phyloP scores from a whole-genome alignment of 1,284 basidiomycete species.

The Tilletiopsis washingtonensis region DNA sequence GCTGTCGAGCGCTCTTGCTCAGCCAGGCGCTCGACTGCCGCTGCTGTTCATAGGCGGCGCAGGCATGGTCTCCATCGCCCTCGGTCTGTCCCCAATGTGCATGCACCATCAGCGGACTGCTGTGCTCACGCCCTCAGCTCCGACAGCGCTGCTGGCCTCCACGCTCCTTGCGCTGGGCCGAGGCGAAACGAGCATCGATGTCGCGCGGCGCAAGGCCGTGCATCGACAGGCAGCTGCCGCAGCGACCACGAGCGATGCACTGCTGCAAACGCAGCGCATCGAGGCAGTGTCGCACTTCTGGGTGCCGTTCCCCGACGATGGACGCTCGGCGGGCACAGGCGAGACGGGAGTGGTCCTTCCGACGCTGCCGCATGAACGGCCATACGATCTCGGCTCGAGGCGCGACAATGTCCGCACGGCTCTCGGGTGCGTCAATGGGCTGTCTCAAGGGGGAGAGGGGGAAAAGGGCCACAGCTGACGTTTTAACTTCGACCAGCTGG shows the following conservation, averaged over 20 bases:
- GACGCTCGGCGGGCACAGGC: too few species aligned
- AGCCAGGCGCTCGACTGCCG: not conserved
- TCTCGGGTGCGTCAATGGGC: constrained; percentile 1
- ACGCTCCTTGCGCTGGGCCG: not conserved
- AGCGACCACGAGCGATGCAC: too few species aligned
- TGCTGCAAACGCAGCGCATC: too few species aligned
- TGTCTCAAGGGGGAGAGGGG: too few species aligned
- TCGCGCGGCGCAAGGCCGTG: not conserved
- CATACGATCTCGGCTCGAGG: constrained; percentile 1
- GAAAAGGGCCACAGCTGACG: too few species aligned
- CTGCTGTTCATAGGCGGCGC: not conserved
- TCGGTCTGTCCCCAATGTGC: not conserved
- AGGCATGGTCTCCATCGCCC: not conserved
- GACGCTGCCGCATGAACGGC: not conserved
- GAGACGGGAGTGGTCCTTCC: not conserved
- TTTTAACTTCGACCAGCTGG: too few species aligned
- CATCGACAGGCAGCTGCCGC: not conserved
- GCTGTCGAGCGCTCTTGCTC: too few species aligned
- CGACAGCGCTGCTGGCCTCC: not conserved
- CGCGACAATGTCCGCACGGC: not conserved
- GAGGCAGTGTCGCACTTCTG: constrained; percentile 1
- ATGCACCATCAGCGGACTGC: not conserved
- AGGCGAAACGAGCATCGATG: constrained; percentile 6
- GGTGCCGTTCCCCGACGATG: not conserved
- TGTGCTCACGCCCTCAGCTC: not conserved